These are phyloP conservation scores for Helicostylum pulchrum DNA, from an alignment of 192 early-diverging fungal genomes.

Conservation along the genomic window DNA sequence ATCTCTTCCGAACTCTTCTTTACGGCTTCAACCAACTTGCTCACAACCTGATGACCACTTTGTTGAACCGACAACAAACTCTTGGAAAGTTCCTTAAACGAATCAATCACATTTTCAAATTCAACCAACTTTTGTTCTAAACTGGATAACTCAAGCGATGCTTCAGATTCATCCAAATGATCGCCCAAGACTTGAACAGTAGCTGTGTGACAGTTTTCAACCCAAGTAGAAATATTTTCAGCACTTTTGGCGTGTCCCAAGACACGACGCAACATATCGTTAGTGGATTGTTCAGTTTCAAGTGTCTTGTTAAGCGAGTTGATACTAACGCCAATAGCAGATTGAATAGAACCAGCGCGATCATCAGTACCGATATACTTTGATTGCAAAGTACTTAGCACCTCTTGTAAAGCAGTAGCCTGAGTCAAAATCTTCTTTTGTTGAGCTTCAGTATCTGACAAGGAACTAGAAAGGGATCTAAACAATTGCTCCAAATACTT, in stretches of 20 bases:
- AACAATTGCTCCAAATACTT: no score
- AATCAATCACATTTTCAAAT: slow-evolving; percentile 10
- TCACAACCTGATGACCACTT: background rate
- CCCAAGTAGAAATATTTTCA: slow-evolving; percentile 18
- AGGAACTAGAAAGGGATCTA: background rate
- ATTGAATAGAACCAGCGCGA: background rate
- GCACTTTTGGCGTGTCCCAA: slow-evolving; percentile 24
- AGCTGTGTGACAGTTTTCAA: slow-evolving; percentile 13
- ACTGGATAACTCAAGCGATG: background rate
- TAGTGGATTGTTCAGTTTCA: background rate
- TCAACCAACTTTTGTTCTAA: slow-evolving; percentile 15
- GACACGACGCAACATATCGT: slow-evolving; percentile 20
- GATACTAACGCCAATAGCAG: background rate
- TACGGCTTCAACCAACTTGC: background rate
- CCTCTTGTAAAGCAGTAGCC: no score
- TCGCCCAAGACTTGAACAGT: background rate
- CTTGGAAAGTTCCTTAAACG: slow-evolving; percentile 5
- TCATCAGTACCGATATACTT: background rate
- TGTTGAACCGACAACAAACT: background rate
- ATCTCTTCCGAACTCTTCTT: background rate
- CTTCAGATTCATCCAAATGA: slow-evolving; percentile 17
- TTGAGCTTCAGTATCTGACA: background rate
- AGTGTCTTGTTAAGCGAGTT: background rate
- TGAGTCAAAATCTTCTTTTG: background rate
- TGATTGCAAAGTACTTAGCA: no score